Evolutionary conservation across 768 basidiomycete genomes (phyloP), one percentile per base, ranked within the genome.

Genomic region (Leccinum pellstonianum): DNA sequence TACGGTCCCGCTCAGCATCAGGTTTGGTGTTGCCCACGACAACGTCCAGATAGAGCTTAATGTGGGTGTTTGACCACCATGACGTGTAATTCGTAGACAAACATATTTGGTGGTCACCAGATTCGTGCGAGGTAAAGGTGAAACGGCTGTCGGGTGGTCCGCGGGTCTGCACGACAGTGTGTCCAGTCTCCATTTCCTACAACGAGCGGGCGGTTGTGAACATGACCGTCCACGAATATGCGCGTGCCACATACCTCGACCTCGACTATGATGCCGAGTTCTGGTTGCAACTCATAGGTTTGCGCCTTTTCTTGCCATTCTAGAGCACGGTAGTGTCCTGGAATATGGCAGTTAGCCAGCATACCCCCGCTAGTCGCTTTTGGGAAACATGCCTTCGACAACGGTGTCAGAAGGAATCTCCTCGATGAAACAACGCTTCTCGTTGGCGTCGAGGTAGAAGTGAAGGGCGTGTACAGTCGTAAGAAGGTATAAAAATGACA

Each of bases 61-160:
- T 91, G 73, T 98, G 95, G 2, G 92, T 86, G 68, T 79, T 83
- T 58, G 83, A 81, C 75, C 91, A 91, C 93, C 92, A 96, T 15
- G 91, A 85, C 3, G 93, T 88, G 76, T 93, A 90, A 74, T 96
- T 96, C 19, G 93, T 91, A 6, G 92, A 92, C 53, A 98, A 84
- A 72, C 97, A 99, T 70, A 99, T 97, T 55, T 91, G 87, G 77
- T 99, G 97, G 79, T 98, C 97, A 52, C 95, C 95, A 29, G 95
- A 83, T 61, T 95, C 93, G 72, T 97, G 94, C 5, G 96, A 97
- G 27, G 97, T 98, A 70, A 99, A 99, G 0, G 97, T 98, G 78
- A 98, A 98, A 59, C 86, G 86, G 29, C 97, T 91, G 53, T 96
- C 90, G 23, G 87, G 79, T 5, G 95, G 91, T 2, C 97, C 97